Percentiles rank a stretch among this genome's conserved stretches.
phyloP scores from a whole-genome alignment of 208 protist species.

The Wallacemonas sp. region DNA sequence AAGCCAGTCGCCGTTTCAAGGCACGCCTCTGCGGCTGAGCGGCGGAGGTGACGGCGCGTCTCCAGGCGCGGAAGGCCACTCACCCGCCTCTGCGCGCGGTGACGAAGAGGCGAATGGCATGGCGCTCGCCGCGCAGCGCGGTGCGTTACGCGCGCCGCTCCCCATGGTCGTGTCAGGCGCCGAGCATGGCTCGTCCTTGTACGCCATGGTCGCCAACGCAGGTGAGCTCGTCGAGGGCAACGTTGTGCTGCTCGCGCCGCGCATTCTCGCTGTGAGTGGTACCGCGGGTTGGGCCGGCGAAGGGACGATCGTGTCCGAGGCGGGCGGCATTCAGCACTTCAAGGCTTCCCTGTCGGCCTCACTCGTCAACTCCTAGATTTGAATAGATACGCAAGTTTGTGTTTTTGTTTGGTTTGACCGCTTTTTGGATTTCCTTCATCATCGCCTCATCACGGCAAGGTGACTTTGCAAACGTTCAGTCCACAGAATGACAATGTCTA shows the following conservation, averaged over 20 bases:
- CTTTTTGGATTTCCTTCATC: too few species aligned
- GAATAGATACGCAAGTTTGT: conserved; percentile 3
- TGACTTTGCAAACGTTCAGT: too few species aligned
- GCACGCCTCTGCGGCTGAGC: background rate
- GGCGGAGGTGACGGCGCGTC: background rate
- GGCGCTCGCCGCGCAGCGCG: background rate
- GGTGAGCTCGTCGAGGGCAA: conserved; percentile 15
- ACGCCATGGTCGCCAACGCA: conserved; percentile 24
- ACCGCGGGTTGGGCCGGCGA: conserved; percentile 76
- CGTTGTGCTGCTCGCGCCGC: conserved; percentile 58
- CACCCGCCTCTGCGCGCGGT: background rate
- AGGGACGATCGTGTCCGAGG: conserved; percentile 36
- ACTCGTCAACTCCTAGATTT: conserved; percentile 29
- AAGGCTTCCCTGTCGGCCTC: conserved; percentile 78
- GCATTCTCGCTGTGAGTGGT: conserved; percentile 42
- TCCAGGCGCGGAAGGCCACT: background rate
- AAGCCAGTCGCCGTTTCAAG: conserved; percentile 1
- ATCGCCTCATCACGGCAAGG: too few species aligned
- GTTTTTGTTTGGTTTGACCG: conserved; percentile 16
- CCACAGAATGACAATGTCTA: too few species aligned
- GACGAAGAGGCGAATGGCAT: background rate
- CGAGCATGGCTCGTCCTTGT: conserved; percentile 21
- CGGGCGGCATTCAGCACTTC: conserved; percentile 40
- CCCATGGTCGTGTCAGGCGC: conserved; percentile 3
- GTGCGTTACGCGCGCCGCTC: background rate